Conservation (phyloP, 257 asterid genomes). For the Nicotiana knightiana region DNA sequence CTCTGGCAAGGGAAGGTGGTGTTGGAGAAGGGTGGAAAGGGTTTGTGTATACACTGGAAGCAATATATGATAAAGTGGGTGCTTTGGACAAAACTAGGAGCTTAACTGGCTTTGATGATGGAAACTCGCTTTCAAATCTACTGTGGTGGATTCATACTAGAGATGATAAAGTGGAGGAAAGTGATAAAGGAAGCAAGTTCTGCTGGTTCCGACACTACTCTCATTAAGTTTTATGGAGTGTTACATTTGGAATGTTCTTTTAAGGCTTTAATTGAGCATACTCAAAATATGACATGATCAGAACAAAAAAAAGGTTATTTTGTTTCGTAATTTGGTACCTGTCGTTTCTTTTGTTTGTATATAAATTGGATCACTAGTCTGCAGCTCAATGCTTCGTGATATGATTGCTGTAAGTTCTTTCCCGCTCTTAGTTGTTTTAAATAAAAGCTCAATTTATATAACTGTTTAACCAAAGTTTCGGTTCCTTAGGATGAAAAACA, state of each 20-base stretch:
- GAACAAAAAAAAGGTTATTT: neutral
- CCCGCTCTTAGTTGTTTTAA: neutral
- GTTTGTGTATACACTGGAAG: conserved; percentile 69
- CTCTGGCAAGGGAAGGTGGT: conserved; percentile 58
- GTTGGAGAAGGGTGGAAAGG: conserved; percentile 99
- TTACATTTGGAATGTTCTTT: neutral
- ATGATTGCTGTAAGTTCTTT: neutral
- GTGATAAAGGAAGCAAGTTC: conserved; percentile 34
- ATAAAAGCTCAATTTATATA: neutral
- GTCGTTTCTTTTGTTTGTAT: neutral
- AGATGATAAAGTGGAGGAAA: conserved; percentile 28
- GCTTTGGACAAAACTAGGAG: conserved; percentile 46
- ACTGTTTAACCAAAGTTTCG: neutral
- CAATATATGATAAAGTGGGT: conserved; percentile 49
- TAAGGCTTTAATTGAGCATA: neutral
- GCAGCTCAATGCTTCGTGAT: neutral
- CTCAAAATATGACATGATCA: neutral
- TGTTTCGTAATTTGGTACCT: neutral
- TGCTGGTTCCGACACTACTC: conserved; percentile 74
- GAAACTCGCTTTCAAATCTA: conserved; percentile 72
- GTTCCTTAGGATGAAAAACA: neutral
- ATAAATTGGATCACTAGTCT: neutral
- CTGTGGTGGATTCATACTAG: conserved; percentile 91
- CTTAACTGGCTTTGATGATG: conserved; percentile 69
- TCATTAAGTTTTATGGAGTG: conserved; percentile 28